Evolutionary conservation across 129 eudicot genomes (phyloP).

Genomic region (Deinandra increscens): DNA sequence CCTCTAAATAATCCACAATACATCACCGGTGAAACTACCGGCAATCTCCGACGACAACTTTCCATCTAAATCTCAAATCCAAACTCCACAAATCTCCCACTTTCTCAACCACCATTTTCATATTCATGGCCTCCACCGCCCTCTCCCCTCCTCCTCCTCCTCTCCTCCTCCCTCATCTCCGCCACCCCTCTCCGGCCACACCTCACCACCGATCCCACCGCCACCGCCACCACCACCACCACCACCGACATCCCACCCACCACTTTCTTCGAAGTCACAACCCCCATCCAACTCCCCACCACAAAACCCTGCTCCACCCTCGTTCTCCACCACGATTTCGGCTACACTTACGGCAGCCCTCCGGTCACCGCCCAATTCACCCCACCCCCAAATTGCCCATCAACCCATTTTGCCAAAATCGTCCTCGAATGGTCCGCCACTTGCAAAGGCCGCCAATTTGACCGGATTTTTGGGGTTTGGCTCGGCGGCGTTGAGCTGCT

Average conservation of each 20-base stretch:
- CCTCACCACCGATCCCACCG: conserved; percentile 27
- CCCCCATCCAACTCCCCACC: conserved; percentile 58
- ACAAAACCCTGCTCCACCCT: conserved; percentile 55
- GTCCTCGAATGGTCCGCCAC: conserved; percentile 73
- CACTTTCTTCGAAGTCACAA: conserved; percentile 74
- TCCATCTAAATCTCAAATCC: too few species aligned
- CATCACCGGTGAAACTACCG: too few species aligned
- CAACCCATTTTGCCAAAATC: conserved; percentile 36
- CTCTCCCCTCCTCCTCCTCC: conserved; percentile 30
- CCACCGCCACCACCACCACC: conserved; percentile 14
- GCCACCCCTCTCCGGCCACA: conserved; percentile 39
- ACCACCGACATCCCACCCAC: conserved; percentile 34
- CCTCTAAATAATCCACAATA: too few species aligned
- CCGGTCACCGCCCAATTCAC: conserved; percentile 52
- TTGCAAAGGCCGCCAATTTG: conserved; percentile 72
- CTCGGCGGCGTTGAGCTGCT: conserved; percentile 80
- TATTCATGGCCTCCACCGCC: conserved; percentile 38
- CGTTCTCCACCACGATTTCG: conserved; percentile 58
- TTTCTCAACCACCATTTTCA: conserved; percentile 2
- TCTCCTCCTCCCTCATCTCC: conserved; percentile 32
- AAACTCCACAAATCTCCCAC: too few species aligned
- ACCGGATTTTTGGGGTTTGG: conserved; percentile 80
- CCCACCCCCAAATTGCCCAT: conserved; percentile 56
- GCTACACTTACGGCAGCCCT: conserved; percentile 55
- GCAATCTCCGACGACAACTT: too few species aligned